Evolutionary conservation across 2,329 filamentous ascomycete genomes (phyloP), one percentile per base, ranked within the genome.

Genomic region (Nemania sp.): DNA sequence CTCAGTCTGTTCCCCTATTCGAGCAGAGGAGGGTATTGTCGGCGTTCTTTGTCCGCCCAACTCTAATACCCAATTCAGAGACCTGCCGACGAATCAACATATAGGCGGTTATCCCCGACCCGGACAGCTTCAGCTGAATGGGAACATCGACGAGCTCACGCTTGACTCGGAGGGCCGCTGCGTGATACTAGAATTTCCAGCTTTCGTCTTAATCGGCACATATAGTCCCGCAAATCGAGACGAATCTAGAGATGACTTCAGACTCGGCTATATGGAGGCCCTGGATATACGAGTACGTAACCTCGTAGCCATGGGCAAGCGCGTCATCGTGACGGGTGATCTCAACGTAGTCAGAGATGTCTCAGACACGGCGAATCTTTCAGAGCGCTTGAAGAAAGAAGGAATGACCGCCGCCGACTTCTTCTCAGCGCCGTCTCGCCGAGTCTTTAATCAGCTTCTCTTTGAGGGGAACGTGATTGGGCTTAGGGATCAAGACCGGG

Each of bases 81-180:
- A 95, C 59, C 84, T 96, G 5, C 88, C 92, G 1, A 75, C 82
- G 20, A 83, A 88, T 17, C 83, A 91, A 65, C 88, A 88, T 68
- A 96, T 99, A 60, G 95, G 95, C 4, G 95, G 95, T 3, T 98
- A 98, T 74, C 93, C 92, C 0, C 86, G 81, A 1, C 75, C 81
- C 0, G 80, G 81, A 17, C 92, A 97, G 70, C 80, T 96, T 2
- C 92, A 97, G 70, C 80, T 96, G 1, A 78, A 81, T 0, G 79
- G 81, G 11, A 73, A 76, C 0, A 76, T 92, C 4, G 91, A 97
- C 69, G 87, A 91, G 43, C 80, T 82, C 2, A 82, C 82, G 0
- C 84, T 98, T 7, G 95, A 99, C 73, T 90, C 91, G 0, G 95
- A 99, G 79, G 95, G 95, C 0, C 89, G 95, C 49, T 97, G 92